Conservation (phyloP, 164 flowering plant species). For the Sextonia rubra region DNA sequence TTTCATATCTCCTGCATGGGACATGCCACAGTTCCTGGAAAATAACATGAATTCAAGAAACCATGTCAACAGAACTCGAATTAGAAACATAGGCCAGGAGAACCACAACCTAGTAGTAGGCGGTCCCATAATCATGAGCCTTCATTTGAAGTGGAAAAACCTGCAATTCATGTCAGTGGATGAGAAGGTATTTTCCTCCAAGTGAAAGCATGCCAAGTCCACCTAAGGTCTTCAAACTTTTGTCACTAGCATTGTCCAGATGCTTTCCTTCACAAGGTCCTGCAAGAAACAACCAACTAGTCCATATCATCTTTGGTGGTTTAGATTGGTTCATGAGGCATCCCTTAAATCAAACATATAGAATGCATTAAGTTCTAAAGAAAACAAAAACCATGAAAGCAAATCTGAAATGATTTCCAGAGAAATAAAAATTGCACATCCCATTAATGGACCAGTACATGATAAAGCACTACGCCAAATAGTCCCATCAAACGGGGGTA, state of each 20-base stretch:
- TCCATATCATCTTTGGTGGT: conserved; percentile 1
- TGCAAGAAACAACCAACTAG: conserved; percentile 21
- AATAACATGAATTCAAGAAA: no score
- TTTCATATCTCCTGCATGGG: no score
- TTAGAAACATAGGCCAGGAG: no score
- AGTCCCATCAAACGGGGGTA: no score
- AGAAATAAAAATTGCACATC: background rate
- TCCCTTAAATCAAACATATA: background rate
- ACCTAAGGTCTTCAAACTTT: conserved; percentile 87
- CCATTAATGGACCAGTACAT: no score
- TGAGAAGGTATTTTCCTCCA: conserved; percentile 81
- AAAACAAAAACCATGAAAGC: background rate
- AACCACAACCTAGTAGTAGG: no score
- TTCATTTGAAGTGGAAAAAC: no score
- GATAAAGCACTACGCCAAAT: no score
- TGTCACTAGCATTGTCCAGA: conserved; percentile 85
- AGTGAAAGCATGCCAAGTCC: conserved; percentile 93
- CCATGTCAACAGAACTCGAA: no score
- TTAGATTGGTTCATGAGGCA: background rate
- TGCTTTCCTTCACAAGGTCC: conserved; percentile 69
- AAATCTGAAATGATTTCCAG: background rate
- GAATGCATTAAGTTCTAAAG: background rate
- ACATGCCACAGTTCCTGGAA: no score
- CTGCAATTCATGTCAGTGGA: no score
- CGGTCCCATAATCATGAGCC: no score